Evolutionary conservation across 441 rosid species (phyloP).

Genomic region (Pelargonium fulgidum): DNA sequence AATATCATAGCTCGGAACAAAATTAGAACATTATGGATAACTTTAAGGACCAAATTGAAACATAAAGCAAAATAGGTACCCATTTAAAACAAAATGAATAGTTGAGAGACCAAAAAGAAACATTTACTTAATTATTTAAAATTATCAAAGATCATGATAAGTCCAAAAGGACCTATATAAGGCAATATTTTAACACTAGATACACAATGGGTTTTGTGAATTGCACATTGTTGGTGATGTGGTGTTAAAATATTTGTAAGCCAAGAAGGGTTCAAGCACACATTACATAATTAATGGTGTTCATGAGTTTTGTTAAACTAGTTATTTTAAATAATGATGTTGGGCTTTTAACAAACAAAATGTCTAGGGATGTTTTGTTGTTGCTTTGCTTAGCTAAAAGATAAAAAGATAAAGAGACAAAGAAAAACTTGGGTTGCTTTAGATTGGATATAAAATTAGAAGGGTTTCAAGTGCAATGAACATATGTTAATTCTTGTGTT

Average conservation of each 20-base stretch:
- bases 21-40: no score
- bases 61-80: no score
- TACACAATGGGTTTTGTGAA: not conserved
- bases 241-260: not conserved
- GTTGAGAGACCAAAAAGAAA: no score
- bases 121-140: no score
- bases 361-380: not conserved
- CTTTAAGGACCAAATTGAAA: no score
- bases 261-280: not conserved
- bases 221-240: not conserved
- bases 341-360: not conserved
- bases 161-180: not conserved
- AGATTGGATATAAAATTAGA: not conserved
- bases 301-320: not conserved
- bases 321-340: not conserved
- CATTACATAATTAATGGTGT: not conserved
- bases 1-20: no score
- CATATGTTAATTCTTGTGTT: not conserved
- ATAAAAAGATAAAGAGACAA: not conserved
- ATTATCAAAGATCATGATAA: no score
- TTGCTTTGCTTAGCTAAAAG: not conserved
- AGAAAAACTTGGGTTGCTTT: not conserved
- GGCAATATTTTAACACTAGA: not conserved
- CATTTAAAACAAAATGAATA: no score
- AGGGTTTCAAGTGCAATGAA: slow-evolving; percentile 1